A percentile compares a stretch with the other conserved stretches of the same genome.
These are phyloP conservation scores for Dissophora ornata DNA, from an alignment of 192 early-diverging fungal species.

Conservation along the genomic window DNA sequence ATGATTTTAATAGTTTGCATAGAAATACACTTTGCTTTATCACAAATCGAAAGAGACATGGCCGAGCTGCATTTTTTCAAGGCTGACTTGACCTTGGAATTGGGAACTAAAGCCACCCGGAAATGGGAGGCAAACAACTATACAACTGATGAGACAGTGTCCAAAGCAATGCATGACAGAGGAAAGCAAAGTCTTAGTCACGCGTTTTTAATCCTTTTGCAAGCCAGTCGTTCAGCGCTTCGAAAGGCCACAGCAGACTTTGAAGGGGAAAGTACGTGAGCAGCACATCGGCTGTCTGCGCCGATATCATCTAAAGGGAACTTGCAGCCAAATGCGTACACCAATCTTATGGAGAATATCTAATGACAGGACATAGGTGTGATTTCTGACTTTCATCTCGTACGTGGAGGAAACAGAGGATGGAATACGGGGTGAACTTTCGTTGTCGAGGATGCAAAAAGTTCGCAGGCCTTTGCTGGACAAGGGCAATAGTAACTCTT, in stretches of 20 bases:
- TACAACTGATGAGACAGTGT: too few relatives aligned
- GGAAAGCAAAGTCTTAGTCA: constrained; percentile 18
- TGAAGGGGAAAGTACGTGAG: constrained; percentile 14
- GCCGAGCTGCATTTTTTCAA: constrained; percentile 16
- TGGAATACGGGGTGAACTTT: neutral
- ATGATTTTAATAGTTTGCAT: too few relatives aligned
- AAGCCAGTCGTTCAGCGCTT: constrained; percentile 24
- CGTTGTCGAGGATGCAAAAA: constrained; percentile 7
- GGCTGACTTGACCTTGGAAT: constrained; percentile 9
- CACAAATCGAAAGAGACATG: too few relatives aligned
- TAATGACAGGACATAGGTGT: neutral
- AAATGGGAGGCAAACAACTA: neutral
- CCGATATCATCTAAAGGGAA: too few relatives aligned
- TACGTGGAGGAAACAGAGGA: constrained; percentile 5
- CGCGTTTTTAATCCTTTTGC: constrained; percentile 32
- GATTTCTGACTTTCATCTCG: constrained; percentile 9
- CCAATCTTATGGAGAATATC: neutral
- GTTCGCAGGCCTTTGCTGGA: constrained; percentile 20
- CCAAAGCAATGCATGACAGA: neutral
- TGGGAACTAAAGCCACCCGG: too few relatives aligned
- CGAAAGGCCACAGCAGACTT: constrained; percentile 16
- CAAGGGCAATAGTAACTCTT: constrained; percentile 2
- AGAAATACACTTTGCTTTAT: too few relatives aligned
- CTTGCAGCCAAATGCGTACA: too few relatives aligned
- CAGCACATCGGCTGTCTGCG: too few relatives aligned